Evolutionary conservation across 441 rosid species (phyloP).

Genomic region (Pelargonium australe): DNA sequence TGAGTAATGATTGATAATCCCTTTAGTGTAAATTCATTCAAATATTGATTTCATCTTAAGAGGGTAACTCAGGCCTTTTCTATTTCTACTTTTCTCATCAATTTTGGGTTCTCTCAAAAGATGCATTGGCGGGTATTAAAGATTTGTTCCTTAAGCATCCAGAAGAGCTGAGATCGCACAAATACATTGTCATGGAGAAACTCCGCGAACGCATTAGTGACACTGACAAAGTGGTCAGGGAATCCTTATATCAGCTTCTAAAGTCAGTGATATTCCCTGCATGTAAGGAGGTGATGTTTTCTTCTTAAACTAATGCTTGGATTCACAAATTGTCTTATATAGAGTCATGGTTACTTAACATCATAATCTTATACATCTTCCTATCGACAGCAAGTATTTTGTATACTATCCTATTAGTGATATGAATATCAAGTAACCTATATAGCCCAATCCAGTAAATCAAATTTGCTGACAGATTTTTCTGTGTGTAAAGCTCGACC

Average conservation of each 20-base stretch:
- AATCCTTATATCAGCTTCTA: conserved; percentile 51
- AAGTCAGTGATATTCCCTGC: conserved; percentile 56
- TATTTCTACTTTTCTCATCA: conserved; percentile 9
- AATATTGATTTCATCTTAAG: not conserved
- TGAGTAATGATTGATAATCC: not conserved
- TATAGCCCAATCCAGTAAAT: not conserved
- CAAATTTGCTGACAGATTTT: not conserved
- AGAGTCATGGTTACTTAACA: conserved; percentile 2
- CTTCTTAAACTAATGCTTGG: conserved; percentile 7
- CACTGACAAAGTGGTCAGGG: conserved; percentile 57
- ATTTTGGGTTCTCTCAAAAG: conserved; percentile 34
- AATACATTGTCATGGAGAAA: conserved; percentile 49
- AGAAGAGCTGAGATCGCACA: conserved; percentile 51
- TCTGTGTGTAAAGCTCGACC: not conserved
- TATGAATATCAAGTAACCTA: not conserved
- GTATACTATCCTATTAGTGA: not conserved
- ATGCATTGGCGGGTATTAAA: conserved; percentile 63
- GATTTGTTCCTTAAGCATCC: conserved; percentile 64
- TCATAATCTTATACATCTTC: conserved; percentile 5
- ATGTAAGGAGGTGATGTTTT: conserved; percentile 59
- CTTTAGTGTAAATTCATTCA: not conserved
- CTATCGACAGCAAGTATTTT: not conserved
- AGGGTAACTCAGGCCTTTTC: not conserved
- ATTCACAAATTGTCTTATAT: not conserved
- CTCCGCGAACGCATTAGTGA: conserved; percentile 66